Conservation (phyloP, 2,329 filamentous ascomycete species). For the Colletotrichum chrysophilum region DNA sequence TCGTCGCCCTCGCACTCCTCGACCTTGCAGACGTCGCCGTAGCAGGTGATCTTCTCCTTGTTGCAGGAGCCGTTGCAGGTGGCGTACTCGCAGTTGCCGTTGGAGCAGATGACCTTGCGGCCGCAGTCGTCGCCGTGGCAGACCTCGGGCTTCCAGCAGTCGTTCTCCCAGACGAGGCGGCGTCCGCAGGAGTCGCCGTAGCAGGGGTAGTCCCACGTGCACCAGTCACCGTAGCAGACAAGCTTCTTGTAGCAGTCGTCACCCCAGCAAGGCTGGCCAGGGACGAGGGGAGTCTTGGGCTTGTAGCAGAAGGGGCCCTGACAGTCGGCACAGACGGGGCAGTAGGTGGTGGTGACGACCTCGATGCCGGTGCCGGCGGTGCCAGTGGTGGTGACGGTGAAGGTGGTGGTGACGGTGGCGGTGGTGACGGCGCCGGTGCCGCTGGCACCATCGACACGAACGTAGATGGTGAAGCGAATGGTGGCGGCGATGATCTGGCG, state of each 20-base stretch:
- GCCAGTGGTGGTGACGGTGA: neutral
- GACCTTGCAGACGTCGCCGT: constrained; percentile 27
- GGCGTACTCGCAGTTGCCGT: neutral
- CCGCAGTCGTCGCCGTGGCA: constrained; percentile 11
- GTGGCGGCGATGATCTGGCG: neutral
- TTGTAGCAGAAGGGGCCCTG: constrained; percentile 7
- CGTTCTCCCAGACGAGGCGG: constrained; percentile 22
- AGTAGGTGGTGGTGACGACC: constrained; percentile 5
- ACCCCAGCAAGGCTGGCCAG: constrained; percentile 21
- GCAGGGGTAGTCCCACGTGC: constrained; percentile 34
- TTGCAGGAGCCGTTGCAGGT: constrained; percentile 8
- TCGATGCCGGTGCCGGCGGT: neutral
- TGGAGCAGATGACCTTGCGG: constrained; percentile 15
- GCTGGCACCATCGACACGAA: neutral
- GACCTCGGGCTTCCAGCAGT: constrained; percentile 7
- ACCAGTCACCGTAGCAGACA: constrained; percentile 39
- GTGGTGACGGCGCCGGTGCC: neutral
- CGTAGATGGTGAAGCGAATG: constrained; percentile 17
- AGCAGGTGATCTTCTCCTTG: constrained; percentile 15
- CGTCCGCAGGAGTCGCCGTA: constrained; percentile 17
- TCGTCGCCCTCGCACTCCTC: constrained; percentile 33
- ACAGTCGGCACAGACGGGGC: constrained; percentile 11
- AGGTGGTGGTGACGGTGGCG: neutral
- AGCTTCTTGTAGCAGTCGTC: constrained; percentile 30
- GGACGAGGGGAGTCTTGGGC: neutral